Percentiles rank a stretch among this genome's conserved stretches.
Evolutionary conservation across 2,329 filamentous ascomycete genomes (phyloP).

Genomic region (Emericellopsis atlantica): DNA sequence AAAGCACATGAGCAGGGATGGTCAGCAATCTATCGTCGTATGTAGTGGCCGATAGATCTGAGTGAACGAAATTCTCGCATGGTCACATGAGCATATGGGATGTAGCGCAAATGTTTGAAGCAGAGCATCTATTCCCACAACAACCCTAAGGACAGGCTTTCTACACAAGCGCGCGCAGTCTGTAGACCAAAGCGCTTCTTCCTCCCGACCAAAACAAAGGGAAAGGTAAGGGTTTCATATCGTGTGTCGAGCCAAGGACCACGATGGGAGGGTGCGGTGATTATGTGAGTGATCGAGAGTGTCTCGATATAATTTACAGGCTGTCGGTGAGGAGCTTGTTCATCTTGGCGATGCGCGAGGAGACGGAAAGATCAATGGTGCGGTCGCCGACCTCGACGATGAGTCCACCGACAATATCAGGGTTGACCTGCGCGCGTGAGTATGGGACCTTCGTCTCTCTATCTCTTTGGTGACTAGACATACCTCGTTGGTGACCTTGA

Average conservation of each 20-base stretch:
- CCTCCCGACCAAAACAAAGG: too few species aligned
- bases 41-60: too few species aligned
- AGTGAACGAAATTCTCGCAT: too few species aligned
- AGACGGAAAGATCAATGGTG: conserved; percentile 95
- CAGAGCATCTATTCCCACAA: conserved; percentile 2
- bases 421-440: conserved; percentile 55
- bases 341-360: conserved; percentile 89
- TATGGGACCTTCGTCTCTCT: too few species aligned
- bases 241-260: background rate
- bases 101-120: conserved; percentile 1
- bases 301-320: conserved; percentile 55
- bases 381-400: conserved; percentile 95
- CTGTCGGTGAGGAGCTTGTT: conserved; percentile 98
- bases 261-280: conserved; percentile 4
- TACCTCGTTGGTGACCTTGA: conserved; percentile 91
- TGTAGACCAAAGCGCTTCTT: too few species aligned
- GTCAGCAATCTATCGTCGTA: too few species aligned
- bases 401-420: conserved; percentile 86
- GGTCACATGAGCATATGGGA: too few species aligned
- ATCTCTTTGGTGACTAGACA: conserved; percentile 9
- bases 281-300: background rate
- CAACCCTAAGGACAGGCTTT: conserved; percentile 1
- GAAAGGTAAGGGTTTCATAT: background rate
- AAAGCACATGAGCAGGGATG: too few species aligned
- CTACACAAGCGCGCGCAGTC: background rate